Evolutionary conservation across 352 stramenopile genomes (phyloP), one percentile per base, ranked within the genome.

Genomic region (Globisporangium ultimum): DNA sequence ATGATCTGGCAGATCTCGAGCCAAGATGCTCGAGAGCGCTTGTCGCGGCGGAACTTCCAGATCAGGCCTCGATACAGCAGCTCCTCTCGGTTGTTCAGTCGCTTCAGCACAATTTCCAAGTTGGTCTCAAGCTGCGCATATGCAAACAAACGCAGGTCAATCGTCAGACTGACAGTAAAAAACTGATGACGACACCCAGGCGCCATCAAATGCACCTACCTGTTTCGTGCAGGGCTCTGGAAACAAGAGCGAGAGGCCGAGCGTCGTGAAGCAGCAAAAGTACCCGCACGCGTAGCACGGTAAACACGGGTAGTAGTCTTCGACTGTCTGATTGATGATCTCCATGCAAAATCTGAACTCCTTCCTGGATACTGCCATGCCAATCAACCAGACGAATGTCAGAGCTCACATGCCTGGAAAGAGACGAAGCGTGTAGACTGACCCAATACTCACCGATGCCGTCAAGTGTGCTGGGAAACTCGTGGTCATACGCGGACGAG

Each of bases 281-380:
- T 88, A 91, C 28, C 73, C 79, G 51, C 74, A 84, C 3, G 70
- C 74, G 28, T 87, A 91, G 69, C 81, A 89, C n/a, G 81, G 76
- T 2, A 84, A 53, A 53, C 82, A 89, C 43, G 79, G 77, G 55
- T 83, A 91, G 55, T 85, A 89, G 66, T 91, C 78, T 21, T 87
- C 77, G 17, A 84, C 61, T 0, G 76, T 88, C 60, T 89, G 77
- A 64, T 91, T 91, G 68, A 91, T 78, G 17, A 86, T 69, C 20
- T 88, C 72, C 28, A 91, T 77, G 61, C 82, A 89, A 28, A 86
- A 87, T 61, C 83, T 76, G 72, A 91, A 91, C 63, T 89, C 79
- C 51, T 84, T 87, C 15, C 76, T 67, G 13, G 79, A 77, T 15
- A 91, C 82, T 91, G 49, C 36, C 20, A 43, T 24, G 2, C 18